Percentiles rank a stretch among this genome's conserved stretches.
Conservation (phyloP, 176 grass and related monocot genomes). For the Stipa capillata region DNA sequence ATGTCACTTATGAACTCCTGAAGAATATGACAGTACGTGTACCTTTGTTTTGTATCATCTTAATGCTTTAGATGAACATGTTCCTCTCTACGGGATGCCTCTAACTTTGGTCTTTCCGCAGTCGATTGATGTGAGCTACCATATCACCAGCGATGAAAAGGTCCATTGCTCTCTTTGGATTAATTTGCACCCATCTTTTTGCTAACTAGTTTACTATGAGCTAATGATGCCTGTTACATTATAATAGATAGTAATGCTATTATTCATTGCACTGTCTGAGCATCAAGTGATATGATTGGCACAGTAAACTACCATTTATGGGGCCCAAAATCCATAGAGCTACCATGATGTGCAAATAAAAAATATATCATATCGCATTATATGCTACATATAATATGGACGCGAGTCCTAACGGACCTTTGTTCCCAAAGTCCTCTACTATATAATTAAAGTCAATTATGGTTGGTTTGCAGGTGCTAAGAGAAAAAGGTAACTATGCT, state of each 20-base stretch:
- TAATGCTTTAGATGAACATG: background rate
- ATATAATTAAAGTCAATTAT: too few species aligned
- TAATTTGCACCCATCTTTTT: background rate
- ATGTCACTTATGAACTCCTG: slow-evolving; percentile 64
- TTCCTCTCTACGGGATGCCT: background rate
- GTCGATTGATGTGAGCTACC: too few species aligned
- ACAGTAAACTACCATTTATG: background rate
- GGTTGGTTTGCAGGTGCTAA: too few species aligned
- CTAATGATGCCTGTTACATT: background rate
- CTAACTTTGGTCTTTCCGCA: slow-evolving; percentile 12
- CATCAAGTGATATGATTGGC: background rate
- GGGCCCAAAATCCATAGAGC: background rate
- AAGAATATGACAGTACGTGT: slow-evolving; percentile 69
- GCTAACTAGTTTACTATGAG: background rate
- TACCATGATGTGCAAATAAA: background rate
- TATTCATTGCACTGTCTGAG: background rate
- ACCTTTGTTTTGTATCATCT: background rate
- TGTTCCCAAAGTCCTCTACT: too few species aligned
- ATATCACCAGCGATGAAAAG: slow-evolving; percentile 76
- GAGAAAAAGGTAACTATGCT: too few species aligned
- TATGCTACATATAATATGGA: too few species aligned
- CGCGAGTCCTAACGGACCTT: too few species aligned
- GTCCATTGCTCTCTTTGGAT: background rate
- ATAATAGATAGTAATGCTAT: background rate
- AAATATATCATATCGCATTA: background rate